phyloP scores from a whole-genome alignment of 331 rosid species.

The Dryas integrifolia region DNA sequence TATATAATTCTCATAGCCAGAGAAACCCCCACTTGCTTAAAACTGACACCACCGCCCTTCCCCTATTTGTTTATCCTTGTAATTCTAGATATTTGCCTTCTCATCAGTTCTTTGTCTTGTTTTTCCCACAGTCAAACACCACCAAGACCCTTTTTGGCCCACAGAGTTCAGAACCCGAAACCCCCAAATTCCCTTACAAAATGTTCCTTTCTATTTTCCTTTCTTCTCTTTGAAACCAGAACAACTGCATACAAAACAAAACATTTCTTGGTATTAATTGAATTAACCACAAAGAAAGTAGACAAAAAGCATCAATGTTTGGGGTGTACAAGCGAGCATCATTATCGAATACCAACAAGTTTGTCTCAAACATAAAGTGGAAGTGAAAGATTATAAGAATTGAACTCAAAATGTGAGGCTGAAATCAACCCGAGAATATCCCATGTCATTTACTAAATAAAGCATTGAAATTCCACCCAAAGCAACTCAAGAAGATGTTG shows the following conservation, averaged over 20 bases:
- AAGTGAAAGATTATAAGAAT: conserved; percentile 15
- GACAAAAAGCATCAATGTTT: conserved; percentile 47
- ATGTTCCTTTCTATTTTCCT: conserved; percentile 29
- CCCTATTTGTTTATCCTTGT: conserved; percentile 35
- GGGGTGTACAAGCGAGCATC: conserved; percentile 27
- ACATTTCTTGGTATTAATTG: conserved; percentile 31
- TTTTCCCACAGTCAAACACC: conserved; percentile 41
- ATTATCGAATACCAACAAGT: conserved; percentile 10
- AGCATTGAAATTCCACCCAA: conserved; percentile 9
- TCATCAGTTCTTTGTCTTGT: conserved; percentile 24
- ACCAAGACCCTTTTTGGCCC: conserved; percentile 32
- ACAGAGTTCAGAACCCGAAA: conserved; percentile 36
- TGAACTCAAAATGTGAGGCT: conserved; percentile 17
- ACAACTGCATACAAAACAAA: conserved; percentile 48
- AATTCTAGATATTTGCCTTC: conserved; percentile 38
- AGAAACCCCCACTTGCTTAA: conserved; percentile 58
- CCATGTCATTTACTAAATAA: conserved; percentile 20
- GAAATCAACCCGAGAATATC: conserved; percentile 28
- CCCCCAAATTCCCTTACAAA: conserved; percentile 37
- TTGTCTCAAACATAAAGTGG: conserved; percentile 18
- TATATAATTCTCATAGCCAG: conserved; percentile 48
- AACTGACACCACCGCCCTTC: conserved; percentile 71
- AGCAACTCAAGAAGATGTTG: conserved; percentile 19
- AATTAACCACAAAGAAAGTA: conserved; percentile 33
- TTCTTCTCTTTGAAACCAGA: conserved; percentile 34